Base-by-base conservation (phyloP, 2,329 filamentous ascomycete genomes). In the Alternaria brassicicola region DNA sequence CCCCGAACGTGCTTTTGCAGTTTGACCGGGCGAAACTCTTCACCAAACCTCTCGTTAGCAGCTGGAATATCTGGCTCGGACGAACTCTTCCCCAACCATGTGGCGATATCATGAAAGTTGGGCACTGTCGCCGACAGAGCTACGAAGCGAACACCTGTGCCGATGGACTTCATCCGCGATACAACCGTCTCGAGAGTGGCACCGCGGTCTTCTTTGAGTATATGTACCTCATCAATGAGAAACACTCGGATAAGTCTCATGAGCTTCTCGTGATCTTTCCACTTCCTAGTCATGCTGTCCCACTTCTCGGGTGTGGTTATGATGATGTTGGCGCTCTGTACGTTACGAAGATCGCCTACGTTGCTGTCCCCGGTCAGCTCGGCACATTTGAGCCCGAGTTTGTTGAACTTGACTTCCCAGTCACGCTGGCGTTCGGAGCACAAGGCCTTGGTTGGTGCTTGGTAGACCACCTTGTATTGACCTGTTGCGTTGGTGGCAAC, bases 271-370 rank as follows among this genome's bases (percentile, higher is more conserved):
- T 96, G 89, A 66, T 96, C 92, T 66, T 88, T 87, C 92, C 92
- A 96, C 71, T 92, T 93, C 17, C 92, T 84, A 0, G 92, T 96
- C 74, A 95, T 88, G 59, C 91, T 94, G 72, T 96, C 92, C 92
- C 92, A 96, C 71, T 96, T 96, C 76, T 96, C 92, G 0, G 92
- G 92, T 0, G 92, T 96, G 0, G 92, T 95, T 61, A 96, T 84
- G 64, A 96, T 94, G 62, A 96, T 91, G 45, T 88, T 88, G 3
- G 91, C 91, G 65, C 83, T 86, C 59, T 92, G 88, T 6, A 94
- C 89, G 52, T 84, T 86, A 21, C 82, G 82, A 58, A 93, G 81
- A 64, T 93, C 87, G 5, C 80, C 77, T 50, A 84, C 81, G 35
- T 90, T 88, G 0, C 90, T 93, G 71, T 96, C 92, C 1, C 92